phyloP scores from a whole-genome alignment of 768 basidiomycete species.

The Termitomyces bulborhizus region DNA sequence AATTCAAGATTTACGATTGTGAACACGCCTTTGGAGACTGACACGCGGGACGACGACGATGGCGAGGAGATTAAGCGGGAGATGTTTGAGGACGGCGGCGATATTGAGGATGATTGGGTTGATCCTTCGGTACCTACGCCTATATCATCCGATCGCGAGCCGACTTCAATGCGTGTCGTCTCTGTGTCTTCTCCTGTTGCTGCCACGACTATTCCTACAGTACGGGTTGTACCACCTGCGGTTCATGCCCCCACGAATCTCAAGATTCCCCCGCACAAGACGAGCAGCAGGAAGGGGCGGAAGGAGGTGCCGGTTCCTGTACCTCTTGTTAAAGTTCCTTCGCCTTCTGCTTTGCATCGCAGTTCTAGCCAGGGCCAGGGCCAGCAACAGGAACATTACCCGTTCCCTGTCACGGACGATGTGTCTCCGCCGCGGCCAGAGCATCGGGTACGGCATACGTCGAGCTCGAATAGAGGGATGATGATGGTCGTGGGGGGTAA shows the following conservation, averaged over 20 bases:
- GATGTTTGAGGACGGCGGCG: constrained; percentile 45
- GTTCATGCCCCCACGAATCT: neutral
- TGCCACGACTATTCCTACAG: constrained; percentile 17
- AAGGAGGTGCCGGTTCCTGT: constrained; percentile 33
- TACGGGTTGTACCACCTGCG: no score
- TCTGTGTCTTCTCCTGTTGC: neutral
- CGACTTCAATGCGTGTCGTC: constrained; percentile 2
- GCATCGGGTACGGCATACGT: constrained; percentile 13
- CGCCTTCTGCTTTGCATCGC: constrained; percentile 11
- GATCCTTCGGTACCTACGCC: constrained; percentile 50
- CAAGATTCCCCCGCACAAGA: constrained; percentile 15
- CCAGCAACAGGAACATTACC: constrained; percentile 39
- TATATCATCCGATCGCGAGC: constrained; percentile 5
- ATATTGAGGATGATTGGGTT: constrained; percentile 61
- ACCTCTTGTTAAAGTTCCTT: constrained; percentile 32
- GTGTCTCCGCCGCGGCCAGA: constrained; percentile 13
- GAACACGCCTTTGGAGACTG: neutral
- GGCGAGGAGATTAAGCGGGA: constrained; percentile 40
- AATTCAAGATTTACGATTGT: constrained; percentile 32
- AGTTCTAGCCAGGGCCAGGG: constrained; percentile 2
- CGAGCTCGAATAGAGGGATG: constrained; percentile 16
- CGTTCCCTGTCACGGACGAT: constrained; percentile 53
- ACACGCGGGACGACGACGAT: constrained; percentile 16
- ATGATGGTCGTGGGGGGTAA: constrained; percentile 11
- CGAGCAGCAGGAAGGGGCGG: constrained; percentile 26